phyloP scores from a whole-genome alignment of 1,139 yeast genomes.

The Hansenula lynferdii region DNA sequence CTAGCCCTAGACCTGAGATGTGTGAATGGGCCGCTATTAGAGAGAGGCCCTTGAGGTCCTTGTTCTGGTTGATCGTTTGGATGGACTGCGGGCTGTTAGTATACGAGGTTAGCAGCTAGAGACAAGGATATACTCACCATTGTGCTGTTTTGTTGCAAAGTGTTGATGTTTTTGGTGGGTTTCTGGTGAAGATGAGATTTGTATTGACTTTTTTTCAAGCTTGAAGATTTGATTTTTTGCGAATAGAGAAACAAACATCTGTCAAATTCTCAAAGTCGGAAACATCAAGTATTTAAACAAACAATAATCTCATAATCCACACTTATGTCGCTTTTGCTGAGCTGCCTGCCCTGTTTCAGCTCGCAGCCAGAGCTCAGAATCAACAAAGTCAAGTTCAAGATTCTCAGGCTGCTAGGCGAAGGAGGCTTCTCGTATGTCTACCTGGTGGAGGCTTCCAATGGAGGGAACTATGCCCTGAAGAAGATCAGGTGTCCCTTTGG shows the following conservation, averaged over 20 bases:
- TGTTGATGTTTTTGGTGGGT: neutral
- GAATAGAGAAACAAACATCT: neutral
- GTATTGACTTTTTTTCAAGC: too few species aligned
- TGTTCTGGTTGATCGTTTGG: constrained; percentile 35
- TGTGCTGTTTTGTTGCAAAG: neutral
- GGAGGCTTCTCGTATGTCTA: constrained; percentile 93
- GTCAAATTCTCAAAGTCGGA: too few species aligned
- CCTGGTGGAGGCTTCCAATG: constrained; percentile 51
- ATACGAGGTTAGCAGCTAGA: neutral
- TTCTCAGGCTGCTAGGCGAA: constrained; percentile 76
- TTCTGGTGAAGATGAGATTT: too few species aligned
- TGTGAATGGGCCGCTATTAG: constrained; percentile 96
- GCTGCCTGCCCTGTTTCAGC: constrained; percentile 30
- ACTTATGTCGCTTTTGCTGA: constrained; percentile 11
- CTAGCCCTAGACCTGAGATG: constrained; percentile 91
- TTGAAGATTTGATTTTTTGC: too few species aligned
- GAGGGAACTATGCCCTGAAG: constrained; percentile 66
- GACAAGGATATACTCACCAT: constrained; percentile 5
- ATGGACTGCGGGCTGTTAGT: constrained; percentile 32
- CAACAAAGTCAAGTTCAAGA: constrained; percentile 45
- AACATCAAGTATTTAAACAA: too few species aligned
- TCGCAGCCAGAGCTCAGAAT: constrained; percentile 44
- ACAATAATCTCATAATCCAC: too few species aligned
- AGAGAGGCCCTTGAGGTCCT: constrained; percentile 55
- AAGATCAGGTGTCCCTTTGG: constrained; percentile 89